Conservation (phyloP, 139 green algal genomes). For the Zygnema cylindricum region DNA sequence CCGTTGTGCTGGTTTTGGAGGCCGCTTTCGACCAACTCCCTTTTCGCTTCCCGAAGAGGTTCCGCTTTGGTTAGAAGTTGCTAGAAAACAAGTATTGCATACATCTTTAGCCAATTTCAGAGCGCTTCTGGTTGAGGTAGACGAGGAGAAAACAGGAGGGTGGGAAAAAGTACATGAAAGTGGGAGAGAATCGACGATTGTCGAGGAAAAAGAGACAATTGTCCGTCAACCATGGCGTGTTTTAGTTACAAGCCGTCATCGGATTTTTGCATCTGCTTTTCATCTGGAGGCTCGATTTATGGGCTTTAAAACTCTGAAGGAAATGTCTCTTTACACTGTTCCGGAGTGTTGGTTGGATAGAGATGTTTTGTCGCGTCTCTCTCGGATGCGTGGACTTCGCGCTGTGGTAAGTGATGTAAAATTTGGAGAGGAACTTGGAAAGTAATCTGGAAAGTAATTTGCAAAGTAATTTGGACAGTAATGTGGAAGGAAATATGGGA, state of each 20-base stretch:
- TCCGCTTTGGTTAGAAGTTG: not conserved
- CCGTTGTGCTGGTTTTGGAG: not conserved
- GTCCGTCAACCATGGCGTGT: not conserved
- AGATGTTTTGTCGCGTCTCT: not conserved
- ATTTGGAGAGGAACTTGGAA: not conserved
- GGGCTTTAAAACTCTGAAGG: slow-evolving; percentile 3
- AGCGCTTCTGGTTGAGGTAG: not conserved
- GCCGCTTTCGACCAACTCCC: not conserved
- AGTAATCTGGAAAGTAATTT: too few species aligned
- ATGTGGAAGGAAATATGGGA: too few species aligned
- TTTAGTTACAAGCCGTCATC: not conserved
- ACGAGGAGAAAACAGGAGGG: not conserved
- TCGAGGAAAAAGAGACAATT: not conserved
- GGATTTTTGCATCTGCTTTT: not conserved
- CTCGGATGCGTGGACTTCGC: slow-evolving; percentile 3
- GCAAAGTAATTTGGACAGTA: too few species aligned
- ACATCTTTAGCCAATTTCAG: not conserved
- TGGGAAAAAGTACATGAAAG: not conserved
- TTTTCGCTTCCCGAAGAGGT: not conserved
- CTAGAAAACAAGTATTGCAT: not conserved
- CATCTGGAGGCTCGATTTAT: not conserved
- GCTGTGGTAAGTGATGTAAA: not conserved
- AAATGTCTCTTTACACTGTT: not conserved
- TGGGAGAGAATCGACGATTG: not conserved
- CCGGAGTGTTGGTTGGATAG: not conserved